A percentile compares a stretch with the other conserved stretches of the same genome.
Conservation (phyloP, 2,329 filamentous ascomycete species). For the Phialophora macrospora region DNA sequence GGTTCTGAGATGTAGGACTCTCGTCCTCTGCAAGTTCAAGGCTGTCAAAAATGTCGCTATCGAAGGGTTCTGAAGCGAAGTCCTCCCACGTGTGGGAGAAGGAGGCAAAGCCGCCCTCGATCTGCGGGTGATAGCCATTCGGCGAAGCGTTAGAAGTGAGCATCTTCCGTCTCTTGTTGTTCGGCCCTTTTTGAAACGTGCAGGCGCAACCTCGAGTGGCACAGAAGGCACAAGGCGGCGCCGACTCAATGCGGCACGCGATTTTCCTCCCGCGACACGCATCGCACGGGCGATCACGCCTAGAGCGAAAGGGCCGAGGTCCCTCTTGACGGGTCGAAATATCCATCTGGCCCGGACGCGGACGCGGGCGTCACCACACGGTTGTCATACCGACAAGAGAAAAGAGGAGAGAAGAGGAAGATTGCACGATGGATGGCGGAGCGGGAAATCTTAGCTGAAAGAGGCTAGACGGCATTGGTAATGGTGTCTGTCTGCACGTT, state of each 20-base stretch:
- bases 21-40: constrained; percentile 21
- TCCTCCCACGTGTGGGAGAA: constrained; percentile 20
- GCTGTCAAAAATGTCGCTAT: constrained; percentile 20
- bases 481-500: constrained; percentile 2
- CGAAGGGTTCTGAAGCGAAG: constrained; percentile 13
- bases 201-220: constrained; percentile 21
- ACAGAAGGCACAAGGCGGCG: constrained; percentile 26
- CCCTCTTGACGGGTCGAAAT: constrained; percentile 22
- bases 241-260: constrained; percentile 26
- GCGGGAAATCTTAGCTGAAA: constrained; percentile 22
- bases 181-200: constrained; percentile 20
- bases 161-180: constrained; percentile 19
- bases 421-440: background rate
- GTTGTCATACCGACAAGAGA: background rate
- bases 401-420: background rate
- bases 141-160: background rate
- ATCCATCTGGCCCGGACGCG: constrained; percentile 7
- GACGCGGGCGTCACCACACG: background rate
- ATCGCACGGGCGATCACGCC: constrained; percentile 27
- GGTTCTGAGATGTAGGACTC: constrained; percentile 12
- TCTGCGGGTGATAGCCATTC: background rate
- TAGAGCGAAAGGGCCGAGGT: constrained; percentile 30
- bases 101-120: background rate
- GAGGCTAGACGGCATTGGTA: constrained; percentile 14
- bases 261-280: constrained; percentile 22